Evolutionary conservation across 1,284 basidiomycete genomes (phyloP), one percentile per base, ranked within the genome.

Genomic region (Boletus nobilissimus): DNA sequence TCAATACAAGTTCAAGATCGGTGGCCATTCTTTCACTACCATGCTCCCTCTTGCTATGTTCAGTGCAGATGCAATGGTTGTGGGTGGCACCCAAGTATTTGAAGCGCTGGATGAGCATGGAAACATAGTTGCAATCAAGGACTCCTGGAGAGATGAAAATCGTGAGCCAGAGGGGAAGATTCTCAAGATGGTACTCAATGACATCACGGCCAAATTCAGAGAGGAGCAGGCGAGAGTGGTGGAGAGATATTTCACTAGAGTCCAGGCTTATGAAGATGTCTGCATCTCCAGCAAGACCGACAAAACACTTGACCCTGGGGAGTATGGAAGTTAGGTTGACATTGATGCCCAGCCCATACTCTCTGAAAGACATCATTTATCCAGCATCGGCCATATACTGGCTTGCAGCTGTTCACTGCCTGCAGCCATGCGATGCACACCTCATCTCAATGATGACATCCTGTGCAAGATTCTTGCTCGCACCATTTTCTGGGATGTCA

Each of bases 1-100:
- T n/a, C 70, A 64, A 48, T 81, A 80, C 36, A 34, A 18, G 36
- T 80, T 80, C 64, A 54, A 5, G 38, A 71, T 81, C 26, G 29
- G n/a, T 5, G 3, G 16, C 11, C 19, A 48, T 29, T 0, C 3
- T 34, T 79, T 40, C 34, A 80, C n/a, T 57, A 79, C 76, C 9
- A 72, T 8, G 0, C 22, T 19, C 4, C n/a, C 34, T 6, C 38
- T 79, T 62, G 40, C 76, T 24, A 80, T 48, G 2, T 62, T 62
- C 38, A 63, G 79, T 13, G 40, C 76, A 4, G 74, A 51, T 51
- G 5, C 26, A 3, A 51, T 2, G 48, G 26, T 51, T 24, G 24
- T 24, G 48, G 24, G 48, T 24, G 48, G 24, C 9, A 51, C 48
- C 22, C 26, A 24, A 11, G 48, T 51, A 29, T 51, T 26, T 24